phyloP scores from a whole-genome alignment of 805 yeast species.

The Metschnikowia lunata region DNA sequence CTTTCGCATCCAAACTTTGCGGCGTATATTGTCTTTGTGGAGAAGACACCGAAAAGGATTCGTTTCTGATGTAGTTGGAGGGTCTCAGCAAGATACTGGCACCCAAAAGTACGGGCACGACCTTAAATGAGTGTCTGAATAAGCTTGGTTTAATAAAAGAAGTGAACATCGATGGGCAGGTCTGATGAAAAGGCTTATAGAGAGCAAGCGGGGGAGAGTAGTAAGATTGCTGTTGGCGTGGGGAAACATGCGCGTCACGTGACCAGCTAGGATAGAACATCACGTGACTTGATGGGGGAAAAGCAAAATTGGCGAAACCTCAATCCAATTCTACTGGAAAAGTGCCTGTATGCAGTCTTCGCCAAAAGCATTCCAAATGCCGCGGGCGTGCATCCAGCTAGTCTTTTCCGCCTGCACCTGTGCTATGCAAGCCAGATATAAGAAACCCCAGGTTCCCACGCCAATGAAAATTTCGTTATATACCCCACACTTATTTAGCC shows the following conservation, averaged over 20 bases:
- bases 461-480: neutral
- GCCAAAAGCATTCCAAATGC: no score
- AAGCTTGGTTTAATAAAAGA: slow-evolving; percentile 12
- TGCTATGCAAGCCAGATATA: slow-evolving; percentile 4
- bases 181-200: no score
- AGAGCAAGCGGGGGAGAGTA: neutral
- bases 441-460: slow-evolving; percentile 8
- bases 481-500: no score
- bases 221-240: slow-evolving; percentile 3
- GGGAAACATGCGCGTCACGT: no score
- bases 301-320: no score
- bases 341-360: no score
- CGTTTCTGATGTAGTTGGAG: slow-evolving; percentile 10
- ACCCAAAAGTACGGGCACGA: slow-evolving; percentile 14
- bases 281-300: no score
- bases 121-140: slow-evolving; percentile 10
- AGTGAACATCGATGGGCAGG: slow-evolving; percentile 10
- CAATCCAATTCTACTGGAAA: no score
- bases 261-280: no score
- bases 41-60: slow-evolving; percentile 10
- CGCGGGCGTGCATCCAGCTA: no score
- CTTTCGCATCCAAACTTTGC: slow-evolving; percentile 9
- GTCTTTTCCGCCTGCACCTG: slow-evolving; percentile 5
- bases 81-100: slow-evolving; percentile 12
- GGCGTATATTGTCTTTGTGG: slow-evolving; percentile 13